phyloP scores from a whole-genome alignment of 441 rosid species.

The Hura crepitans region DNA sequence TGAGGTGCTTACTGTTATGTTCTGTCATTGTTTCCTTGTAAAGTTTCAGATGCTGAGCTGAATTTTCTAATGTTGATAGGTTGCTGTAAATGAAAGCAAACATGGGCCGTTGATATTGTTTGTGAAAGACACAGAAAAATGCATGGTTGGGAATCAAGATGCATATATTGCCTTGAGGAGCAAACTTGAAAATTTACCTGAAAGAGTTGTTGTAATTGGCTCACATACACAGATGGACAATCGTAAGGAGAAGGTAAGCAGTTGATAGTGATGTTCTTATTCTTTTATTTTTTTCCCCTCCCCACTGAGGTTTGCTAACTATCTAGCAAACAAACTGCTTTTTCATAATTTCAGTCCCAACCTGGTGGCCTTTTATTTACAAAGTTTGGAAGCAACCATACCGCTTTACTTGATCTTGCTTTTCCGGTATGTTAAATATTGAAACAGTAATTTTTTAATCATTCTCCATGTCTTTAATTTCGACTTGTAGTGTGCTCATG shows the following conservation, averaged over 20 bases:
- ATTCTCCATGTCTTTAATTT: background rate
- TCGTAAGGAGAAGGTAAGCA: slow-evolving; percentile 88
- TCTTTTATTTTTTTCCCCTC: slow-evolving; percentile 9
- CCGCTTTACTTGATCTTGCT: slow-evolving; percentile 88
- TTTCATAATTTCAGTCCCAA: slow-evolving; percentile 58
- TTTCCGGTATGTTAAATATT: slow-evolving; percentile 63
- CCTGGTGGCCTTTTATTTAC: slow-evolving; percentile 95
- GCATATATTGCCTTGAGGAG: slow-evolving; percentile 56
- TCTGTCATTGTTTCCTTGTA: slow-evolving; percentile 11
- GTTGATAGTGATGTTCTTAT: background rate
- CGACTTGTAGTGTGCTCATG: background rate
- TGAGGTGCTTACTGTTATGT: slow-evolving; percentile 52
- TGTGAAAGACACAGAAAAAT: slow-evolving; percentile 90
- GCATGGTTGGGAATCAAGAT: slow-evolving; percentile 74
- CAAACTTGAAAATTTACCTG: slow-evolving; percentile 80
- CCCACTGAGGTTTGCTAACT: background rate
- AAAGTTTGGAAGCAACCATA: slow-evolving; percentile 91
- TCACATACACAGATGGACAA: slow-evolving; percentile 86
- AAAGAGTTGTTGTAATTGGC: slow-evolving; percentile 70
- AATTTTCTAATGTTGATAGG: slow-evolving; percentile 45
- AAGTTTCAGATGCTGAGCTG: slow-evolving; percentile 18
- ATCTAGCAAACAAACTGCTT: slow-evolving; percentile 4
- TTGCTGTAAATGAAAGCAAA: slow-evolving; percentile 66
- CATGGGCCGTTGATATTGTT: slow-evolving; percentile 68
- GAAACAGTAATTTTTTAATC: background rate